Percentiles rank a stretch among this genome's conserved stretches.
Conservation (phyloP, 1,284 basidiomycete genomes). For the Heliocybe sulcata region DNA sequence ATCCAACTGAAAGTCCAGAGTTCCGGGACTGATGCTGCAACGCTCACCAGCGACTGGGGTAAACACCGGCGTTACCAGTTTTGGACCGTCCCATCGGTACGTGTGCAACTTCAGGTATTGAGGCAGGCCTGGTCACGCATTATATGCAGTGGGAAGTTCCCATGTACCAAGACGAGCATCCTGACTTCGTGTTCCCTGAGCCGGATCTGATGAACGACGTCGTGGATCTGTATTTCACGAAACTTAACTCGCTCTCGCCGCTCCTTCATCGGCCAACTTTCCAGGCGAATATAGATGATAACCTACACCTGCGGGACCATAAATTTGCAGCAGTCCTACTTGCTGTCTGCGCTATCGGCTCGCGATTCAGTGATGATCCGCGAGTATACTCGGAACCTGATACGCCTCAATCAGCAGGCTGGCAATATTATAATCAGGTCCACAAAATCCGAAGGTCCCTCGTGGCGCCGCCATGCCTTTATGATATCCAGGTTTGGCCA, state of each 20-base stretch:
- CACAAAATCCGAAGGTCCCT: conserved; percentile 29
- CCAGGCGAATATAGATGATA: conserved; percentile 28
- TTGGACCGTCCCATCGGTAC: neutral
- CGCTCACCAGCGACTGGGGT: neutral
- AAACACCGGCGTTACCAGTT: neutral
- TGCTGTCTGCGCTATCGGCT: conserved; percentile 41
- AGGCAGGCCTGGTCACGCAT: neutral
- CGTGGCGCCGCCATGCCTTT: conserved; percentile 11
- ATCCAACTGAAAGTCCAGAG: neutral
- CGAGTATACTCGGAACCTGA: conserved; percentile 26
- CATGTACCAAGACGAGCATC: neutral
- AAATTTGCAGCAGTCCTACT: conserved; percentile 40
- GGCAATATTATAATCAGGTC: conserved; percentile 36
- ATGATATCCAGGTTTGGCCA: conserved; percentile 3
- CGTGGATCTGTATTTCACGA: neutral
- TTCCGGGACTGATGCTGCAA: neutral
- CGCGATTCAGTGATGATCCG: conserved; percentile 36
- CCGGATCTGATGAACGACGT: neutral
- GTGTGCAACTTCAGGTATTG: neutral
- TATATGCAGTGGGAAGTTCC: neutral
- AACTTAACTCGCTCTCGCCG: neutral
- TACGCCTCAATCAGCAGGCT: conserved; percentile 32
- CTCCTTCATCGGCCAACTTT: conserved; percentile 38
- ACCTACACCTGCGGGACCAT: conserved; percentile 28
- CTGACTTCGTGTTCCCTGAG: neutral